Evolutionary conservation across 441 rosid species (phyloP).

Genomic region (Populus hybrid): DNA sequence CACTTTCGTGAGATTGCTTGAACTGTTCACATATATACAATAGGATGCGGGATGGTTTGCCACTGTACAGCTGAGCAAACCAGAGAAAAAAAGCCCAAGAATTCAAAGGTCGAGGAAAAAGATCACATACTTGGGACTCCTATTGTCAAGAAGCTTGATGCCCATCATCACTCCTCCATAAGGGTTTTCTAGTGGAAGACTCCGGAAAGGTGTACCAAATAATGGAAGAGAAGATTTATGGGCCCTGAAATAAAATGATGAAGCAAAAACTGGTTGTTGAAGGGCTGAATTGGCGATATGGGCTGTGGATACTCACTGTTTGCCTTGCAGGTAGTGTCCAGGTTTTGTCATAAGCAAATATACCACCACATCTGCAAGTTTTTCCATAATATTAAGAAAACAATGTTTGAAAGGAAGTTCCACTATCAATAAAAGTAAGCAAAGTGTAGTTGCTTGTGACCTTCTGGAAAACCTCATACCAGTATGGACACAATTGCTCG

Average conservation of each 20-base stretch:
- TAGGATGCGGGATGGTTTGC: not conserved
- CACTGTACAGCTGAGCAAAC: not conserved
- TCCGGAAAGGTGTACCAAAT: not conserved
- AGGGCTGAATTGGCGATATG: not conserved
- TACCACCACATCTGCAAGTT: not conserved
- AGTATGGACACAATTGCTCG: not conserved
- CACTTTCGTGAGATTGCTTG: not conserved
- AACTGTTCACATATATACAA: not conserved
- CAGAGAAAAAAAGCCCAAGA: not conserved
- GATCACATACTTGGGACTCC: not conserved
- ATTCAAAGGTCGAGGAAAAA: not conserved
- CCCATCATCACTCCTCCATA: not conserved
- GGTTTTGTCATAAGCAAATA: not conserved
- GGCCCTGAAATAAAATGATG: not conserved
- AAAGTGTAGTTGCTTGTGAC: not conserved
- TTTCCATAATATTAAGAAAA: not conserved
- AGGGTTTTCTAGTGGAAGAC: not conserved
- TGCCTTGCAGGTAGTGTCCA: not conserved
- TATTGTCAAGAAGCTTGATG: not conserved
- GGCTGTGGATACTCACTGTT: not conserved
- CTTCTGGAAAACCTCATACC: not conserved
- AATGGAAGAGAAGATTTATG: not conserved
- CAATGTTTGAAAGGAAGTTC: not conserved
- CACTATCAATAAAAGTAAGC: not conserved
- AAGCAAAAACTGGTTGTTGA: not conserved